Evolutionary conservation across 805 yeast species (phyloP), one percentile per base, ranked within the genome.

Genomic region (Cyberlindnera mrakii): DNA sequence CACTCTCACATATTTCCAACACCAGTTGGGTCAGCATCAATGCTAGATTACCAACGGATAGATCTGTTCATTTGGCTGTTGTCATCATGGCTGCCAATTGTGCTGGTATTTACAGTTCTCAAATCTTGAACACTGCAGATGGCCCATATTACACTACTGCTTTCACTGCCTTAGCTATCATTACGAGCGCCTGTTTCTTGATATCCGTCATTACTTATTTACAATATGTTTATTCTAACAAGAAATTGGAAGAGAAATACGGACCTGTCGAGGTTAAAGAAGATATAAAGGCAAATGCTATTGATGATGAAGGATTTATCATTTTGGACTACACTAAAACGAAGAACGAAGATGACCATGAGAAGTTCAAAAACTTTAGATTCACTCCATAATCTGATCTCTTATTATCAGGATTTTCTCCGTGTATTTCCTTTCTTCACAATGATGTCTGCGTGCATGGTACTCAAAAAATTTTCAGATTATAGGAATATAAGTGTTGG

Each of bases 21-120:
- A 33, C 23, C 19, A 33, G 19, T 7, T 6, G 35, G 35, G 35
- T 16, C 5, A 33, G 35, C 17, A 9, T 33, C 19, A 33, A 16
- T 33, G 4, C 23, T 5, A 33, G 35, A 33, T 33, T 33, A 33
- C 43, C 43, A 30, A 34, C 38, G 8, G 39, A 40, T 5, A 40
- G 43, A 35, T 13, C 30, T 30, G 23, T n/a, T 5, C 16, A 37
- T 13, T 5, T 40, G 23, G 43, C 43, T 8, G 29, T 35, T 13
- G 25, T 40, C 30, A 33, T 40, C 20, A 40, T 40, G 39, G 43
- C 43, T 27, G 43, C 43, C 13, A 40, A 35, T 20, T 14, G 23
- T 40, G 39, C 39, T 13, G 43, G 43, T 40, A 40, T 40, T 15
- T 18, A n/a, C 8, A 33, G 35, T 19, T 20, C 30, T 15, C 39